Percentiles rank a stretch among this genome's conserved stretches.
phyloP scores from a whole-genome alignment of 441 rosid genomes.

The Erodium moschatum region DNA sequence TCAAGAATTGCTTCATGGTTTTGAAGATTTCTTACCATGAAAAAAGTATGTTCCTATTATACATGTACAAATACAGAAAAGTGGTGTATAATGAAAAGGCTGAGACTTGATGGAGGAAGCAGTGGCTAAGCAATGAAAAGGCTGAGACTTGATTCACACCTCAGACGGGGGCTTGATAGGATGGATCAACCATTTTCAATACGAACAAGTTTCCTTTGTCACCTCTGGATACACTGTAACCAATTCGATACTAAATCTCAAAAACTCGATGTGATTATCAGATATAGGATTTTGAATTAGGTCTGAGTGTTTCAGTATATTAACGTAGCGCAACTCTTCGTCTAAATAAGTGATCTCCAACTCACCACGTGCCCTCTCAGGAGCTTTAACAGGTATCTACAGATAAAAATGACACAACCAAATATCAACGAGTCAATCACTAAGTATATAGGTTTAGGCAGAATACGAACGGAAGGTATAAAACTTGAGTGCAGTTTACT shows the following conservation, averaged over 20 bases:
- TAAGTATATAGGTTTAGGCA: too few species aligned
- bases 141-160: not conserved
- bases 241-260: too few species aligned
- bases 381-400: slow-evolving; percentile 81
- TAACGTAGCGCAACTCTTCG: slow-evolving; percentile 65
- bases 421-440: not conserved
- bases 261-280: too few species aligned
- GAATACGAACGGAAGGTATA: too few species aligned
- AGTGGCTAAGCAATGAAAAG: not conserved
- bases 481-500: too few species aligned
- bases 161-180: slow-evolving; percentile 49
- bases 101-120: not conserved
- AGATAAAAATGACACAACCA: slow-evolving; percentile 15
- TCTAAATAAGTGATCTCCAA: slow-evolving; percentile 83
- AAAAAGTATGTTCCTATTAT: not conserved
- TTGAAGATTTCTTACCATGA: not conserved
- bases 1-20: not conserved
- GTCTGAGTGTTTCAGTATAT: too few species aligned
- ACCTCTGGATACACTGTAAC: slow-evolving; percentile 70
- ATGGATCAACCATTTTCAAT: slow-evolving; percentile 81
- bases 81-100: not conserved
- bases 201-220: slow-evolving; percentile 70
- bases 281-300: too few species aligned
- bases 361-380: slow-evolving; percentile 72
- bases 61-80: not conserved